Evolutionary conservation across 2,329 filamentous ascomycete genomes (phyloP).

Genomic region (Cordyceps farinosa): DNA sequence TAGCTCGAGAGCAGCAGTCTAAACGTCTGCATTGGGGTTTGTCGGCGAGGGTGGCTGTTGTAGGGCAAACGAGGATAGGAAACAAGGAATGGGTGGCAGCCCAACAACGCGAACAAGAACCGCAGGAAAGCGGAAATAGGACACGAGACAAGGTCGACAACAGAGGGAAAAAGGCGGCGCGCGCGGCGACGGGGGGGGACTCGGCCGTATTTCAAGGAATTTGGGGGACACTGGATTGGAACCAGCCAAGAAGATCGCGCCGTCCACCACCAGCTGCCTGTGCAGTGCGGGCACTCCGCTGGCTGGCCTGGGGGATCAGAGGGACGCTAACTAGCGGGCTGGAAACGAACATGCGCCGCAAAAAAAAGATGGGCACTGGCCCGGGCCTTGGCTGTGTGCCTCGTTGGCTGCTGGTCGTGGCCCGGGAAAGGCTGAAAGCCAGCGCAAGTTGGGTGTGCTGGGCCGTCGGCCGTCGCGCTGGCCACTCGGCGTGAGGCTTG

Average conservation of each 20-base stretch:
- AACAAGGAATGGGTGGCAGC: not conserved
- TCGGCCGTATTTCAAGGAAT: slow-evolving; percentile 11
- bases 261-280: not conserved
- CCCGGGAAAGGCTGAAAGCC: not conserved
- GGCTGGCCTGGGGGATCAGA: not conserved
- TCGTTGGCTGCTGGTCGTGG: not conserved
- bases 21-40: not conserved
- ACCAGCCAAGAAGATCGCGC: slow-evolving; percentile 4
- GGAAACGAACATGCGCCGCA: not conserved
- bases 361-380: not conserved
- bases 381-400: not conserved
- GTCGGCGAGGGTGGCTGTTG: not conserved
- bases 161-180: not conserved
- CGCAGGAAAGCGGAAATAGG: not conserved
- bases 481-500: not conserved
- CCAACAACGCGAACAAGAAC: not conserved
- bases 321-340: not conserved
- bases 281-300: no score
- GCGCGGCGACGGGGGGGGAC: not conserved
- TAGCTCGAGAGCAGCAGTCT: not conserved
- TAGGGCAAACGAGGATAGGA: not conserved
- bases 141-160: not conserved
- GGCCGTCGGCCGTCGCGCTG: not conserved
- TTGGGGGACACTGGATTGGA: slow-evolving; percentile 5
- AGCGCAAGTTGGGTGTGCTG: not conserved